Percentiles rank a stretch among this genome's conserved stretches.
Conservation (phyloP, 2,329 filamentous ascomycete species). For the Chrysoporthe puriensis region DNA sequence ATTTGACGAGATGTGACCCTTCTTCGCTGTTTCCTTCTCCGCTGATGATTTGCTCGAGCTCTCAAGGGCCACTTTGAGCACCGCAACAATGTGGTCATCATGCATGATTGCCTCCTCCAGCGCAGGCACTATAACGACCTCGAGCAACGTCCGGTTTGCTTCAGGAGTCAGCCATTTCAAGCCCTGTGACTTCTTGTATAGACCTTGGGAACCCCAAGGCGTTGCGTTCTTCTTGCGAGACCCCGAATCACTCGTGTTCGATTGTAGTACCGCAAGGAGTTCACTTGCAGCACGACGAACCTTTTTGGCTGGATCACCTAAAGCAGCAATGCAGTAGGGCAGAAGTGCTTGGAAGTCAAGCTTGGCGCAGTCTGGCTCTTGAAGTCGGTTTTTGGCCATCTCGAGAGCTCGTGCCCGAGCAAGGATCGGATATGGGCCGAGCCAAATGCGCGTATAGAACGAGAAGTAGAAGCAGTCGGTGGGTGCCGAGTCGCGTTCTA, state of each 20-base stretch:
- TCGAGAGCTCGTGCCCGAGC: conserved; percentile 72
- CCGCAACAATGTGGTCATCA: conserved; percentile 66
- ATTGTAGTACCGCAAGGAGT: conserved; percentile 59
- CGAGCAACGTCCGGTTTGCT: conserved; percentile 63
- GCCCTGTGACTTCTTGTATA: conserved; percentile 65
- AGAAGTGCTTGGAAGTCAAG: conserved; percentile 77
- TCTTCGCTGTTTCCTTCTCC: conserved; percentile 42
- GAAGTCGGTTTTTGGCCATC: conserved; percentile 61
- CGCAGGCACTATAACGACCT: conserved; percentile 69
- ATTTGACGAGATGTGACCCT: conserved; percentile 60
- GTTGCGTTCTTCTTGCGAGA: conserved; percentile 44
- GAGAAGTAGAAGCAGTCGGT: conserved; percentile 70
- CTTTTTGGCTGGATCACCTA: conserved; percentile 75
- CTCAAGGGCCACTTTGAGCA: conserved; percentile 65
- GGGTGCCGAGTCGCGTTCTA: conserved; percentile 58
- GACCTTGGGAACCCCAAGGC: conserved; percentile 62
- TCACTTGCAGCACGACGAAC: conserved; percentile 77
- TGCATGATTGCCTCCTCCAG: conserved; percentile 89
- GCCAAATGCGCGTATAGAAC: conserved; percentile 78
- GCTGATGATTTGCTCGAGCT: conserved; percentile 43
- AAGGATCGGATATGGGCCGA: conserved; percentile 69
- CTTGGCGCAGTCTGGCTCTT: conserved; percentile 50
- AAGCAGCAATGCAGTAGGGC: conserved; percentile 77
- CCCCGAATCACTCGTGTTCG: conserved; percentile 36
- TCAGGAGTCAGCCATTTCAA: conserved; percentile 63